A percentile compares a stretch with the other conserved stretches of the same genome.
Conservation (phyloP, 768 basidiomycete species). For the Hypsizygus marmoreus region DNA sequence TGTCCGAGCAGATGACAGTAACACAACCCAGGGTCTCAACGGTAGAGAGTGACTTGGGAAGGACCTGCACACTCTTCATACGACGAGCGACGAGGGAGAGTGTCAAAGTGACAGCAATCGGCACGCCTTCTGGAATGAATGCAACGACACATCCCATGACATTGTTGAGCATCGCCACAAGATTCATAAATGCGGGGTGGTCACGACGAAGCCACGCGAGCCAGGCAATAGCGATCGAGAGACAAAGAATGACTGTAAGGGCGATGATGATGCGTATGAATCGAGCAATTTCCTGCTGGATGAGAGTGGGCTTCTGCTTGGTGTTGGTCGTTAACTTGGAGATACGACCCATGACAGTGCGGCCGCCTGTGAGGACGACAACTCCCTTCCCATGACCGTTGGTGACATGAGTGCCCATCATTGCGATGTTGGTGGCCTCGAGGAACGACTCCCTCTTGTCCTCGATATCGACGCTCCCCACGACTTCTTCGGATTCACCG, state of each 20-base stretch:
- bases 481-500: conserved; percentile 49
- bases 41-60: conserved; percentile 54
- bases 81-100: conserved; percentile 28
- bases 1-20: conserved; percentile 54
- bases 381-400: conserved; percentile 43
- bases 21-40: conserved; percentile 70
- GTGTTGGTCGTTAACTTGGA: conserved; percentile 52
- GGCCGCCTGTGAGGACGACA: conserved; percentile 45
- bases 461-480: conserved; percentile 46
- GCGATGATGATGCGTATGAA: conserved; percentile 55
- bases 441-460: conserved; percentile 51
- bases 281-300: conserved; percentile 50
- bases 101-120: conserved; percentile 56
- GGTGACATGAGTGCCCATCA: conserved; percentile 45
- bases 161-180: conserved; percentile 53
- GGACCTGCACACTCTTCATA: conserved; percentile 15
- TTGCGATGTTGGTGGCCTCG: conserved; percentile 48
- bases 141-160: conserved; percentile 48
- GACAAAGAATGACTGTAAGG: conserved; percentile 40
- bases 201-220: conserved; percentile 44
- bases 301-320: conserved; percentile 47
- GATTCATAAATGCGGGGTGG: conserved; percentile 48
- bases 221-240: conserved; percentile 43
- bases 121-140: conserved; percentile 51
- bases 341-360: conserved; percentile 52